Evolutionary conservation across 2,329 filamentous ascomycete genomes (phyloP).

Genomic region (Fusarium albosuccineum): DNA sequence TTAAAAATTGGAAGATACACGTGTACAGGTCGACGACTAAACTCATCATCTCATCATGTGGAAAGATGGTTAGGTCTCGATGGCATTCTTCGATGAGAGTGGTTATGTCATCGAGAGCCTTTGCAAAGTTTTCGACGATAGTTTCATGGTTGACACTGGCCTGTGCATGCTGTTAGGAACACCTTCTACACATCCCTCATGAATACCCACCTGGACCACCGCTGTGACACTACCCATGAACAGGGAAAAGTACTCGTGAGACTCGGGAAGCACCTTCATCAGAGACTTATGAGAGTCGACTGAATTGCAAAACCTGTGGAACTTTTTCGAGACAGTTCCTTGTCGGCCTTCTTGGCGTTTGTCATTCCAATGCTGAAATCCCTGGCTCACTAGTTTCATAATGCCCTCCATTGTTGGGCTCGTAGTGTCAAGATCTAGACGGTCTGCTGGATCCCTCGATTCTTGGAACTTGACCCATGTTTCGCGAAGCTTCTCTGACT

Average conservation of each 20-base stretch:
- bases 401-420: constrained; percentile 27
- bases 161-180: constrained; percentile 10
- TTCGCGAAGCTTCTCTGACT: constrained; percentile 18
- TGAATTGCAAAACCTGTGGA: constrained; percentile 45
- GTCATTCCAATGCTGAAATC: constrained; percentile 7
- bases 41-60: constrained; percentile 23
- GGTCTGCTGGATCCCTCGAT: constrained; percentile 18
- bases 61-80: constrained; percentile 20
- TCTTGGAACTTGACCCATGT: constrained; percentile 30
- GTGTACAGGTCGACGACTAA: constrained; percentile 1
- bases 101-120: constrained; percentile 36
- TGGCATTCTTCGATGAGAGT: constrained; percentile 29
- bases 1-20: neutral
- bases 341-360: constrained; percentile 15
- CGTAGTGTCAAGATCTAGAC: constrained; percentile 11
- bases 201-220: constrained; percentile 39
- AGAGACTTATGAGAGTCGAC: constrained; percentile 43
- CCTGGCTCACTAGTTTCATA: constrained; percentile 16
- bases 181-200: neutral
- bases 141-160: constrained; percentile 44
- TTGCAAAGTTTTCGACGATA: constrained; percentile 33
- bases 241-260: constrained; percentile 48
- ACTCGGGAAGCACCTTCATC: constrained; percentile 45
- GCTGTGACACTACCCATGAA: constrained; percentile 47
- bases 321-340: constrained; percentile 27